Evolutionary conservation across 306 rosid species (phyloP), one percentile per base, ranked within the genome.

Genomic region (Castanopsis chinensis): DNA sequence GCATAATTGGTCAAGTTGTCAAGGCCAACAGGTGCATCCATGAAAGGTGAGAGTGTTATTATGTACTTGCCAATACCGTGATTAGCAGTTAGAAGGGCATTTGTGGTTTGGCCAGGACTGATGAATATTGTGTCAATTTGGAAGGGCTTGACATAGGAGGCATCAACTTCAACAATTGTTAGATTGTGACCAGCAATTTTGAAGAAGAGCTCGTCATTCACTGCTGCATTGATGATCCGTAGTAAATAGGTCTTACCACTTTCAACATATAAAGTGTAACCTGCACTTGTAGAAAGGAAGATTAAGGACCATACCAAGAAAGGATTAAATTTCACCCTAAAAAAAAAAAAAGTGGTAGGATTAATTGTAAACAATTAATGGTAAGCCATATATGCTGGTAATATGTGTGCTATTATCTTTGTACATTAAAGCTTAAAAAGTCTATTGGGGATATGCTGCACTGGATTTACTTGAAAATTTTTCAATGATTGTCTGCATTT

Each of bases 31-130:
- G 97, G 95, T 13, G 95, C 85, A 10, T 91, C 98, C 95, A 93
- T 91, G 91, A 93, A 93, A n/a, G 94, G 93, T 21, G 89, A 83
- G 33, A 74, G 71, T 69, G 88, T 82, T 68, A 91, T 85, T 27
- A 87, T 78, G 95, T 90, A 90, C 23, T 90, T 89, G 52, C 96
- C 94, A 43, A 86, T 71, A 5, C 11, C 49, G 78, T 88, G 72
- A 78, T 82, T 69, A 0, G 92, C 84, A 6, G 82, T 79, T 56
- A 91, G 37, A 70, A 90, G 85, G 27, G 79, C 97, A 52, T 89
- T 93, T 33, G 94, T 93, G 51, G 95, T 93, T 90, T 93, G 98
- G 59, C 98, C 97, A 6, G 97, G 94, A 52, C 94, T 87, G 20
- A 86, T 49, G 80, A 86, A 88, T 78, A 91, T 80, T 4, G 88